Evolutionary conservation across 345 rosid genomes (phyloP).

Genomic region (Rubroshorea leprosula): DNA sequence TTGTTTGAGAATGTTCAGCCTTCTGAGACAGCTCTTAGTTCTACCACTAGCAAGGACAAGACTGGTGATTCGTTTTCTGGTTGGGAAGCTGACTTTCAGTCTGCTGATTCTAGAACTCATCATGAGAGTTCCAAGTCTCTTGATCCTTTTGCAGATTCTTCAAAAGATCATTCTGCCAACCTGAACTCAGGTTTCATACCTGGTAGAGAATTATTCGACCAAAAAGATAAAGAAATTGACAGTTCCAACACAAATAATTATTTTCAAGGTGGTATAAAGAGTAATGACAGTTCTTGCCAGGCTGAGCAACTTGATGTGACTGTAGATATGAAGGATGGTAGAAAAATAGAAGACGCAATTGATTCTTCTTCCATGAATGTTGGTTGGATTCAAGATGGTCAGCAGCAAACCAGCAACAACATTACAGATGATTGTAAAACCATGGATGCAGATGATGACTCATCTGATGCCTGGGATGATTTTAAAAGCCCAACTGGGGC

Average conservation of each 20-base stretch:
- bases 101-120: constrained; percentile 7
- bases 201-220: neutral
- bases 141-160: constrained; percentile 10
- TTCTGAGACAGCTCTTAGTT: constrained; percentile 22
- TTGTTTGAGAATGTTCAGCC: constrained; percentile 40
- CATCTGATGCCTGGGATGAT: constrained; percentile 62
- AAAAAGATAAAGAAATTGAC: constrained; percentile 1
- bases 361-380: constrained; percentile 29
- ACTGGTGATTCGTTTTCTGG: constrained; percentile 6
- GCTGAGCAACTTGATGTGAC: constrained; percentile 17
- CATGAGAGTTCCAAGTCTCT: neutral
- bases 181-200: neutral
- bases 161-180: neutral
- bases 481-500: constrained; percentile 50
- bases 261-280: constrained; percentile 2
- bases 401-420: constrained; percentile 27
- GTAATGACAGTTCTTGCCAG: constrained; percentile 10
- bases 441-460: constrained; percentile 37
- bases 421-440: constrained; percentile 24
- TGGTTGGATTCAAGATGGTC: constrained; percentile 37
- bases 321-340: constrained; percentile 17
- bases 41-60: neutral
- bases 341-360: constrained; percentile 8
- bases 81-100: constrained; percentile 20
- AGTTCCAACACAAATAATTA: neutral